Evolutionary conservation across 768 basidiomycete genomes (phyloP).

Genomic region (Clitopilus passeckerianus): DNA sequence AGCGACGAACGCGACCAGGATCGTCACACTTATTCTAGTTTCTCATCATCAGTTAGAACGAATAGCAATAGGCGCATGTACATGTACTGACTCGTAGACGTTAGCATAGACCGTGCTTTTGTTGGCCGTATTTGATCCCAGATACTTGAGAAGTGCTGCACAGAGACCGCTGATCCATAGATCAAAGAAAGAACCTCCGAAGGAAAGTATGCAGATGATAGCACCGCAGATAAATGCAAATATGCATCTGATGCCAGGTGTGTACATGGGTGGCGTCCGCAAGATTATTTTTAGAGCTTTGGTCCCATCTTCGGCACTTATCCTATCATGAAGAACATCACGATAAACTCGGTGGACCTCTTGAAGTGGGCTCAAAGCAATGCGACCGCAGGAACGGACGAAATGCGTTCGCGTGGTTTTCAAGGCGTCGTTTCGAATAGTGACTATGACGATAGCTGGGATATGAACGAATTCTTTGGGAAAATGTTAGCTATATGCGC

Average conservation of each 20-base stretch:
- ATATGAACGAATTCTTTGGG: constrained; percentile 74
- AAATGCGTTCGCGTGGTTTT: constrained; percentile 76
- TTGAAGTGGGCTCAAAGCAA: constrained; percentile 80
- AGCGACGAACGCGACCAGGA: constrained; percentile 79
- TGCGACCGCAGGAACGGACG: constrained; percentile 73
- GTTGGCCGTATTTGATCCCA: constrained; percentile 77
- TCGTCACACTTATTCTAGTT: constrained; percentile 74
- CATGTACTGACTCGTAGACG: constrained; percentile 78
- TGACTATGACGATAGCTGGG: constrained; percentile 73
- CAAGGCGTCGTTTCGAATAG: constrained; percentile 73
- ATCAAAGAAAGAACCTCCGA: constrained; percentile 77
- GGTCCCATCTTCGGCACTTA: constrained; percentile 69
- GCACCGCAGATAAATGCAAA: constrained; percentile 76
- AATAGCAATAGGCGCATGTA: background rate
- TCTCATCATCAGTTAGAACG: background rate
- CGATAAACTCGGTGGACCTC: constrained; percentile 82
- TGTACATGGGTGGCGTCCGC: constrained; percentile 62
- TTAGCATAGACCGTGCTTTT: constrained; percentile 92
- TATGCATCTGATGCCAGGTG: constrained; percentile 59
- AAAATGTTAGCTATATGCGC: background rate
- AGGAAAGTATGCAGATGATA: constrained; percentile 78
- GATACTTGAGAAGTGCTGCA: constrained; percentile 67
- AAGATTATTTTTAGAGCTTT: constrained; percentile 62
- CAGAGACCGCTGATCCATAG: constrained; percentile 77
- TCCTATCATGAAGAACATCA: constrained; percentile 79